Base-by-base conservation (phyloP, 1,139 yeast genomes). In the Yamadazyma aaseri region DNA sequence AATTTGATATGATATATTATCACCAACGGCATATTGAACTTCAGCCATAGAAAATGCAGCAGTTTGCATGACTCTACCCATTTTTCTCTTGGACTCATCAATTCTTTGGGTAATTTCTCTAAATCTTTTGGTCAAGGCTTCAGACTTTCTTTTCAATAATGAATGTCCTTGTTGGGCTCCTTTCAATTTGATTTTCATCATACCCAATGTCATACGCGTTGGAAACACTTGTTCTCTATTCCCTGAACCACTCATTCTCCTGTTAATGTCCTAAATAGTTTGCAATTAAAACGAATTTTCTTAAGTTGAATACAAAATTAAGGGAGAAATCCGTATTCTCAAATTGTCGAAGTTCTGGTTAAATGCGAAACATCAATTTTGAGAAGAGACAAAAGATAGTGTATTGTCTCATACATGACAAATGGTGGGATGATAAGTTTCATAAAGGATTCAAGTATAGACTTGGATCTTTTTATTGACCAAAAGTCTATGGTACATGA, bases 141-240 rank as follows among this genome's bases (percentile, higher is more conserved):
- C 98, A 3, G 97, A 87, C 63, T 92, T 92, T 63, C 97, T 79
- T 68, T 92, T 92, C 62, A 92, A 71, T 49, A 92, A 71, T 15
- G 95, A 85, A 59, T 92, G 96, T 26, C 98, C 98, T 54, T 87
- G 96, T 55, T 87, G 92, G 3, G 98, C 98, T 31, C 98, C 98
- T 66, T 90, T 92, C 55, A 92, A 78, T 65, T 92, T 92, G 41
- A 85, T 77, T 70, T 92, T 92, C 98, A 92, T 92, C 44, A 86
- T 63, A 32, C 96, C 92, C 50, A 92, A 76, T 42, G 97, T 90
- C 97, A 90, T 89, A 64, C 97, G 89, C 31, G 97, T 90, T 28
- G 97, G 96, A 63, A 90, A 90, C 37, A 90, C 94, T 56, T 80
- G 87, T 55, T 84, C 94, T 71, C 94, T 81, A 51, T 68, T 65